Evolutionary conservation across 139 green algal genomes (phyloP), one percentile per base, ranked within the genome.

Genomic region (Tetradesmus obliquus): DNA sequence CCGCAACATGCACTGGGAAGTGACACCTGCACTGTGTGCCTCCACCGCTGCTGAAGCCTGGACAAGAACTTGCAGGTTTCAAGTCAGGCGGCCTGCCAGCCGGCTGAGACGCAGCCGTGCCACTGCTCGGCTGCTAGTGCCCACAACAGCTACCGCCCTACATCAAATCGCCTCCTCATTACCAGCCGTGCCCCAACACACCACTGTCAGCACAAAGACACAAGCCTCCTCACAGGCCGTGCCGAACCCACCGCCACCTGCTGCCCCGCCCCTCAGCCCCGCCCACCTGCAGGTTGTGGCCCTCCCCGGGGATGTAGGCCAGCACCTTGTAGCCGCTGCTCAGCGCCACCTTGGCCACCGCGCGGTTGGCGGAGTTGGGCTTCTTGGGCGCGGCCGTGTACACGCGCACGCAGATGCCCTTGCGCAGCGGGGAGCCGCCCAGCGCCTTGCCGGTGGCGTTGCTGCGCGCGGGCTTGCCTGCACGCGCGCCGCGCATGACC

Each of bases 381-480:
- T 96, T 96, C 84, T 96, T 96, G 22, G 95, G 95, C 0, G 93
- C 85, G 12, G 88, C 93, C 0, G 93, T 95, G 92, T 95, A 96
- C 5, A 96, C 95, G 15, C 90, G 81, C 69, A 94, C 12, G 87
- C 90, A 92, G 55, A 92, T 81, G 24, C 91, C 91, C 91, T 91
- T 91, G 91, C 91, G 91, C 57, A 88, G 93, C 2, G 94, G 94
- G 20, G 19, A 57, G 45, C 92, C 92, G 10, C 94, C 60, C 24
- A 96, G 84, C 54, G 91, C 88, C 90, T 92, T 88, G 55, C 62
- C 62, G 22, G 24, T 82, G 53, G 88, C 45, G 54, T 92, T 72
- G 88, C 88, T 58, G 22, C 88, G 82, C 32, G 32, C 58, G 10
- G 88, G 88, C 82, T 92, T 92, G 15, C 57, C 57, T 45, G 55